Evolutionary conservation across 306 rosid genomes (phyloP).

Genomic region (Crataegus laevigata): DNA sequence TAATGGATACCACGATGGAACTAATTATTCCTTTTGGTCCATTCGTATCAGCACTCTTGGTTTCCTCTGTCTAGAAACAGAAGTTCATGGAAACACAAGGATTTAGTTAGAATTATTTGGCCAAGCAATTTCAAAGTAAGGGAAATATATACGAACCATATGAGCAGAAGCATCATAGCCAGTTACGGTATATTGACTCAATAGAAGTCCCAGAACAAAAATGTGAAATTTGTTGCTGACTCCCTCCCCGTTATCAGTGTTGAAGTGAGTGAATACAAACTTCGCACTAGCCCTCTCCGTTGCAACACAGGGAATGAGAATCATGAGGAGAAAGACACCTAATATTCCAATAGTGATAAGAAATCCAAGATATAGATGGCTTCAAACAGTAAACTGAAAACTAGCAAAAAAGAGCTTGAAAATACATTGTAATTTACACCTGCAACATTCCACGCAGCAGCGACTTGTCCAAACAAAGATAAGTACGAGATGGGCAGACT

Average conservation of each 20-base stretch:
- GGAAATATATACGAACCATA: slow-evolving; percentile 47
- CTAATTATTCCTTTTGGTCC: slow-evolving; percentile 98
- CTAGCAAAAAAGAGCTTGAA: not conserved
- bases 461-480: slow-evolving; percentile 86
- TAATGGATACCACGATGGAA: slow-evolving; percentile 76
- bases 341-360: slow-evolving; percentile 14
- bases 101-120: slow-evolving; percentile 17
- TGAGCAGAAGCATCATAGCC: slow-evolving; percentile 98
- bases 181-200: slow-evolving; percentile 87
- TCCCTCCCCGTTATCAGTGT: slow-evolving; percentile 76
- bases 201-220: slow-evolving; percentile 79
- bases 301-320: slow-evolving; percentile 67
- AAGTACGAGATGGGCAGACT: slow-evolving; percentile 70
- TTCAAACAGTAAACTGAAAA: not conserved
- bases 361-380: slow-evolving; percentile 10
- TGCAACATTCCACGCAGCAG: slow-evolving; percentile 78
- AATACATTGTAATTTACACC: slow-evolving; percentile 34
- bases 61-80: slow-evolving; percentile 79
- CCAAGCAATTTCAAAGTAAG: slow-evolving; percentile 6
- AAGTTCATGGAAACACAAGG: slow-evolving; percentile 11
- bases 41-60: slow-evolving; percentile 76
- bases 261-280: slow-evolving; percentile 91
- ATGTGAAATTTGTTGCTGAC: slow-evolving; percentile 58
- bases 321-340: slow-evolving; percentile 91
- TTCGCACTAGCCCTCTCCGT: slow-evolving; percentile 71